phyloP scores from a whole-genome alignment of 1,284 basidiomycete genomes.

The Ganoderma lucidum region DNA sequence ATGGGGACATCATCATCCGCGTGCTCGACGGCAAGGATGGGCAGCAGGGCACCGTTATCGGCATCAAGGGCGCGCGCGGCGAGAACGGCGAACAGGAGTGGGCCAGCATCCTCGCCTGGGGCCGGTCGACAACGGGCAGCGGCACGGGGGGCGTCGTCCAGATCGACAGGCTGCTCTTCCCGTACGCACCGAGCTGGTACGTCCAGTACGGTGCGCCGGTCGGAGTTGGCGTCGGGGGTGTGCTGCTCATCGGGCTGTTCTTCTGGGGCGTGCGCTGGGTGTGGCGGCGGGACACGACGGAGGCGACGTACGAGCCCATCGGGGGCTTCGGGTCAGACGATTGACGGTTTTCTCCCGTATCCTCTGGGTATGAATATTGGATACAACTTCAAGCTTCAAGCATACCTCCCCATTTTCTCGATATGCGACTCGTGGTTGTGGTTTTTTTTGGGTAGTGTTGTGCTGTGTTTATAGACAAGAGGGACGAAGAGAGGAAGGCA shows the following conservation, averaged over 20 bases:
- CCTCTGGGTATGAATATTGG: not conserved
- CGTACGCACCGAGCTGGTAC: constrained; percentile 90
- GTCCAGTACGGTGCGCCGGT: constrained; percentile 71
- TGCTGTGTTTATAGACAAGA: constrained; percentile 19
- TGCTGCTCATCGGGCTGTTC: constrained; percentile 69
- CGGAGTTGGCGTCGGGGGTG: constrained; percentile 62
- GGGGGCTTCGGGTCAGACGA: constrained; percentile 78
- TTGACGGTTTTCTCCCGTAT: constrained; percentile 5
- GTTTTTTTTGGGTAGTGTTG: not conserved
- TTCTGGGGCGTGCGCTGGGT: constrained; percentile 72
- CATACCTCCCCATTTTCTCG: not conserved
- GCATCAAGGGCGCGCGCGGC: constrained; percentile 89
- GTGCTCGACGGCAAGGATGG: constrained; percentile 53
- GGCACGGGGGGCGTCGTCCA: constrained; percentile 87
- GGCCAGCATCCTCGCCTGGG: constrained; percentile 83
- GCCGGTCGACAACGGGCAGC: constrained; percentile 76
- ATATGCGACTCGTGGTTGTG: not conserved
- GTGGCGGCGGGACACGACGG: constrained; percentile 76
- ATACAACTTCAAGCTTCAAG: not conserved
- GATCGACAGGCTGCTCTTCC: constrained; percentile 85
- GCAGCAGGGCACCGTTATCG: constrained; percentile 46
- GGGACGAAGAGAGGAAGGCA: not conserved
- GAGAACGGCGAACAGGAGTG: constrained; percentile 74
- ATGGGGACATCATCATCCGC: constrained; percentile 86
- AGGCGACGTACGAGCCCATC: constrained; percentile 86